A percentile compares a stretch with the other conserved stretches of the same genome.
phyloP scores from a whole-genome alignment of 805 yeast species.

The Maudiozyma bulderi region DNA sequence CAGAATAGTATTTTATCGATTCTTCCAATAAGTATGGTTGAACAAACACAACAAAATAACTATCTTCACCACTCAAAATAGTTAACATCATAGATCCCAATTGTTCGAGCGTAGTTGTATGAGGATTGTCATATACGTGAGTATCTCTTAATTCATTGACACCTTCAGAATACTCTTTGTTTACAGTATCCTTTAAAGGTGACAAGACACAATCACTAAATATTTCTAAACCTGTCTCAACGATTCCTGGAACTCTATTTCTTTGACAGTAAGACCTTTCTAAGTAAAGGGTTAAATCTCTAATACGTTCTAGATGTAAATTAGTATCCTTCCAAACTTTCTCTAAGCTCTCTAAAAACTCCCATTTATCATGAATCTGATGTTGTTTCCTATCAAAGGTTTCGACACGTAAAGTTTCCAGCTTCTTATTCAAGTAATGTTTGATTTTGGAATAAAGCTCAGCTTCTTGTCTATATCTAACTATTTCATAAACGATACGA shows the following conservation, averaged over 20 bases:
- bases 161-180: constrained; percentile 32
- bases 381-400: constrained; percentile 1
- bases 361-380: constrained; percentile 19
- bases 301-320: constrained; percentile 62
- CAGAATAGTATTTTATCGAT: constrained; percentile 47
- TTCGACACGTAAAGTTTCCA: constrained; percentile 3
- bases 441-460: constrained; percentile 9
- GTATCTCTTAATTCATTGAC: constrained; percentile 21
- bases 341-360: constrained; percentile 31
- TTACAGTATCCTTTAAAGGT: constrained; percentile 40
- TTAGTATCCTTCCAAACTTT: constrained; percentile 60
- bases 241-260: constrained; percentile 48
- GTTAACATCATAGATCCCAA: constrained; percentile 64
- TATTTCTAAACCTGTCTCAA: constrained; percentile 62
- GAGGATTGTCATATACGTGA: background rate
- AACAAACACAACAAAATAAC: constrained; percentile 52
- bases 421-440: constrained; percentile 7
- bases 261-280: constrained; percentile 79
- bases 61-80: constrained; percentile 49
- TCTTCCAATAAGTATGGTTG: constrained; percentile 53
- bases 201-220: constrained; percentile 56
- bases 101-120: constrained; percentile 45
- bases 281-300: constrained; percentile 78
- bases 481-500: constrained; percentile 67
- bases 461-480: constrained; percentile 31